A percentile compares a stretch with the other conserved stretches of the same genome.
Evolutionary conservation across 805 yeast genomes (phyloP).

Genomic region (Metschnikowia chrysomelidarum): DNA sequence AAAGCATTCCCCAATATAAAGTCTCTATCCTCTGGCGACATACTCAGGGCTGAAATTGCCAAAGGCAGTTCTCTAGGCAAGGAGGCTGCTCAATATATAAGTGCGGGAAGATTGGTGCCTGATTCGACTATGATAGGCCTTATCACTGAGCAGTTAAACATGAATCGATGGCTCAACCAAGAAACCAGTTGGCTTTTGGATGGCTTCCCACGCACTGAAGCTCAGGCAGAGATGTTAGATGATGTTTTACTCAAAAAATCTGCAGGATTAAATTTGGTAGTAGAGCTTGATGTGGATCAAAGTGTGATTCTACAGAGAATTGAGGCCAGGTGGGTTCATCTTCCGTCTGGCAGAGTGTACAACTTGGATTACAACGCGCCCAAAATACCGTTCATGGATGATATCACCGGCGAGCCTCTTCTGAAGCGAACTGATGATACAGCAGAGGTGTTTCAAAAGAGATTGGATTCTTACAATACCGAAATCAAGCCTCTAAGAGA

Average conservation of each 20-base stretch:
- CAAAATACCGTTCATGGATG: slow-evolving; percentile 74
- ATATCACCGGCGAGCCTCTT: slow-evolving; percentile 84
- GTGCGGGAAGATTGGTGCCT: slow-evolving; percentile 68
- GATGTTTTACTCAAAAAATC: slow-evolving; percentile 34
- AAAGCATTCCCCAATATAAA: slow-evolving; percentile 50
- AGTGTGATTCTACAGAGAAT: slow-evolving; percentile 78
- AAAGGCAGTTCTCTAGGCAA: slow-evolving; percentile 52
- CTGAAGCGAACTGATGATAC: slow-evolving; percentile 81
- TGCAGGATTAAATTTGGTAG: slow-evolving; percentile 66
- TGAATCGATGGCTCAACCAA: slow-evolving; percentile 41
- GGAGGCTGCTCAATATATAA: slow-evolving; percentile 55
- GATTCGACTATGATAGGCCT: slow-evolving; percentile 64
- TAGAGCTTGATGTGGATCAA: slow-evolving; percentile 85
- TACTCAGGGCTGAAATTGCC: slow-evolving; percentile 67
- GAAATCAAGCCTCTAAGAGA: slow-evolving; percentile 64
- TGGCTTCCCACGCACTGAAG: slow-evolving; percentile 84
- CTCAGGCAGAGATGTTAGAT: slow-evolving; percentile 66
- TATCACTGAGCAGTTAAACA: slow-evolving; percentile 48
- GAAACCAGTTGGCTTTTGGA: slow-evolving; percentile 71
- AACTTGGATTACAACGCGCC: slow-evolving; percentile 90
- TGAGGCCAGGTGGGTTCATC: slow-evolving; percentile 81
- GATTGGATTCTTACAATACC: slow-evolving; percentile 61
- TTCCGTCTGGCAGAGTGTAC: slow-evolving; percentile 82
- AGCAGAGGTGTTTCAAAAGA: slow-evolving; percentile 62
- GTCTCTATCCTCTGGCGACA: slow-evolving; percentile 81